Evolutionary conservation across 129 eudicot species (phyloP).

Genomic region (Escallonia rubra): DNA sequence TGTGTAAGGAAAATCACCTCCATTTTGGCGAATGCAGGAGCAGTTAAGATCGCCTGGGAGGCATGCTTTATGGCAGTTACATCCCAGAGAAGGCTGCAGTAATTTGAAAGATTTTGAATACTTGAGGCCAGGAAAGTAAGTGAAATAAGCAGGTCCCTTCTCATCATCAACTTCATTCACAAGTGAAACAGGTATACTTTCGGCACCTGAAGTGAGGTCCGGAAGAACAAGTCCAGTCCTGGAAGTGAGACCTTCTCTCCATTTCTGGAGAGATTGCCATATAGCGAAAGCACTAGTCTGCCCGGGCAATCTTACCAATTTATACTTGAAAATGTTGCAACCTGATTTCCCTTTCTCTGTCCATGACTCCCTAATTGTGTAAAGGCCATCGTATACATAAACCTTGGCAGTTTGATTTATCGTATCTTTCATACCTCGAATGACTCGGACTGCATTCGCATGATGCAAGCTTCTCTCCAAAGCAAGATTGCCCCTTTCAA

Average conservation of each 20-base stretch:
- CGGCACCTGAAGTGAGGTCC: conserved; percentile 59
- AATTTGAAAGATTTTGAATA: conserved; percentile 30
- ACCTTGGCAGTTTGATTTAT: conserved; percentile 29
- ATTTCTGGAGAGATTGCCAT: conserved; percentile 44
- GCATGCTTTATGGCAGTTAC: conserved; percentile 50
- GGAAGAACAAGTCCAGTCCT: conserved; percentile 47
- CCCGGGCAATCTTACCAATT: conserved; percentile 42
- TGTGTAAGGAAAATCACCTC: conserved; percentile 59
- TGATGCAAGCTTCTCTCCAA: conserved; percentile 49
- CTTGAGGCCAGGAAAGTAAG: conserved; percentile 32
- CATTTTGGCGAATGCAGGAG: conserved; percentile 53
- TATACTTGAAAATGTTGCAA: conserved; percentile 51
- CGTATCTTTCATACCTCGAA: conserved; percentile 49
- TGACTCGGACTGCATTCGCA: conserved; percentile 49
- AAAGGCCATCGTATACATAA: conserved; percentile 54
- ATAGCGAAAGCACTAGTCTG: conserved; percentile 40
- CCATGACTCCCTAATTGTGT: conserved; percentile 55
- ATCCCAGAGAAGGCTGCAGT: conserved; percentile 25
- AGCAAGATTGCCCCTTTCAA: conserved; percentile 64
- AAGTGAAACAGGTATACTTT: conserved; percentile 47
- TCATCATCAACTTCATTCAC: conserved; percentile 53
- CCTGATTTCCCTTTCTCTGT: conserved; percentile 58
- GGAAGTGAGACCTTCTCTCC: conserved; percentile 41
- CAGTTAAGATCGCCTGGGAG: conserved; percentile 42
- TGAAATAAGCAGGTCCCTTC: conserved; percentile 53